phyloP scores from a whole-genome alignment of 768 basidiomycete genomes.

The Mrakia frigida region DNA sequence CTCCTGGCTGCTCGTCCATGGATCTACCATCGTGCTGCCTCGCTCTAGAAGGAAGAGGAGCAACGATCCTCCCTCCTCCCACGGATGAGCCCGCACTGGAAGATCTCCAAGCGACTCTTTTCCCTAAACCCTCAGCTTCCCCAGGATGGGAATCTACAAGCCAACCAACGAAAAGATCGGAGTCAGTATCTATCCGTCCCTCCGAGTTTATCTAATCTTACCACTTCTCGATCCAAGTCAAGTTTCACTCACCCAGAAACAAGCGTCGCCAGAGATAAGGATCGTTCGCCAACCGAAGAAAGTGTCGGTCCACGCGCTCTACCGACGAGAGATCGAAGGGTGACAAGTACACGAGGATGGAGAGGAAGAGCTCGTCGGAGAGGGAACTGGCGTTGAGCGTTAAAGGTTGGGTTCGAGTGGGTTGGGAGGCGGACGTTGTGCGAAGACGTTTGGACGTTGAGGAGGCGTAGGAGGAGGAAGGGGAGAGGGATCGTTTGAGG shows the following conservation, averaged over 20 bases:
- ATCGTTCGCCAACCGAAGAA: conserved; percentile 28
- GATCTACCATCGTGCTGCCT: background rate
- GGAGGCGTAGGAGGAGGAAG: background rate
- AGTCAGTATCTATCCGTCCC: too few relatives aligned
- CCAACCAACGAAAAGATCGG: background rate
- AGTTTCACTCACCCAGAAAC: background rate
- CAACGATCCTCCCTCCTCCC: background rate
- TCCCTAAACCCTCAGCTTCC: background rate
- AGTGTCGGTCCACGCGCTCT: conserved; percentile 28
- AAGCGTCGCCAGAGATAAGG: background rate
- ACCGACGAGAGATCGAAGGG: conserved; percentile 22
- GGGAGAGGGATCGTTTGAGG: conserved; percentile 5
- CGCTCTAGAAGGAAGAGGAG: background rate
- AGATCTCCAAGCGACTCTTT: background rate
- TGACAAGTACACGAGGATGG: conserved; percentile 9
- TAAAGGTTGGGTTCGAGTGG: background rate
- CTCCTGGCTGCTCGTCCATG: background rate
- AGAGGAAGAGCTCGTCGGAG: conserved; percentile 31
- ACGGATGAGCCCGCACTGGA: background rate
- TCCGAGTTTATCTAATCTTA: background rate
- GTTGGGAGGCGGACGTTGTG: background rate
- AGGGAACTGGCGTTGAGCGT: conserved; percentile 16
- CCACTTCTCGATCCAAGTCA: background rate
- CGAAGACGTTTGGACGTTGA: background rate
- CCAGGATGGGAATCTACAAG: background rate